phyloP scores from a whole-genome alignment of 345 rosid genomes.

The Pugionium dolabratum region DNA sequence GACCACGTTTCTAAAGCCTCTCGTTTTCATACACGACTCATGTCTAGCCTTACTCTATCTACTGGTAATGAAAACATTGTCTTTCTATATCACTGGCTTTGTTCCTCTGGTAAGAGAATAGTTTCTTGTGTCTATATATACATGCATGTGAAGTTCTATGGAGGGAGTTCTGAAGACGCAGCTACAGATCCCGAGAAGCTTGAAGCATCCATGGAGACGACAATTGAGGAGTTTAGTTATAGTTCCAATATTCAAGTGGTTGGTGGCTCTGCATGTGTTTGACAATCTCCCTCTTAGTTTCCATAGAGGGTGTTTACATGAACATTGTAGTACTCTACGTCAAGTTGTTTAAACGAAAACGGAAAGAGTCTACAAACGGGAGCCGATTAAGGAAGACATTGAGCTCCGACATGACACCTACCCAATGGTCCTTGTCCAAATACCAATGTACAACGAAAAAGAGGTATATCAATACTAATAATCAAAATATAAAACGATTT shows the following conservation, averaged over 20 bases:
- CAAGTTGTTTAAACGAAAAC: constrained; percentile 45
- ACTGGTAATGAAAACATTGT: constrained; percentile 20
- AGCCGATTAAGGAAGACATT: constrained; percentile 43
- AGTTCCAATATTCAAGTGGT: constrained; percentile 42
- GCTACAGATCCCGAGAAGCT: neutral
- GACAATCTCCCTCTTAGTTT: constrained; percentile 48
- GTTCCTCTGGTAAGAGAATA: neutral
- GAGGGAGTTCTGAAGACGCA: constrained; percentile 17
- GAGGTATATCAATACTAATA: constrained; percentile 23
- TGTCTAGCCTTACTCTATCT: constrained; percentile 27
- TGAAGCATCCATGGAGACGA: constrained; percentile 31
- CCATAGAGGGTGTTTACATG: constrained; percentile 55
- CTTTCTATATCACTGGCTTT: constrained; percentile 12
- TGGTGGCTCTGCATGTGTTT: constrained; percentile 46
- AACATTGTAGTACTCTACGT: constrained; percentile 46
- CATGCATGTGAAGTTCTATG: constrained; percentile 21
- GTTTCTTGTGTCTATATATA: neutral
- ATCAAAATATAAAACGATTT: too few relatives aligned
- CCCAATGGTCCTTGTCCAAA: constrained; percentile 43
- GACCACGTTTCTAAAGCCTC: constrained; percentile 16
- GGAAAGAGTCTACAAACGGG: constrained; percentile 47
- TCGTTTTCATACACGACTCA: constrained; percentile 32
- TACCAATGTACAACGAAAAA: neutral
- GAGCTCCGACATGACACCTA: constrained; percentile 48
- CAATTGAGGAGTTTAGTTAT: constrained; percentile 42